Evolutionary conservation across 2,329 filamentous ascomycete species (phyloP).

Genomic region (Tolypocladium paradoxum): DNA sequence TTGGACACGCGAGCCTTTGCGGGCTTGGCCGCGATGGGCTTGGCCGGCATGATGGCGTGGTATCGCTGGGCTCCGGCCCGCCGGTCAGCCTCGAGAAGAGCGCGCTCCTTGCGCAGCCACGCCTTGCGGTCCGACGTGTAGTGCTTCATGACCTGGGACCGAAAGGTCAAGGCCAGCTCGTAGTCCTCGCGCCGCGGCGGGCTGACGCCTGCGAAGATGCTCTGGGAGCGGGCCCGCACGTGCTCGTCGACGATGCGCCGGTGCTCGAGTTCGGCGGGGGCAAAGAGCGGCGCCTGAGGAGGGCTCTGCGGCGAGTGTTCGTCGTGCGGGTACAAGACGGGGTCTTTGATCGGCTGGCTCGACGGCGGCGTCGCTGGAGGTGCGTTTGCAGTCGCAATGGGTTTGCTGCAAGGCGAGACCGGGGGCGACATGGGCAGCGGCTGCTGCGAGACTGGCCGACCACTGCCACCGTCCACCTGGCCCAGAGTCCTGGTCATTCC

Average conservation of each 20-base stretch:
- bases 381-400: constrained; percentile 21
- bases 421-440: constrained; percentile 44
- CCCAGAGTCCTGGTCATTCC: neutral
- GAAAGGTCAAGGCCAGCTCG: constrained; percentile 39
- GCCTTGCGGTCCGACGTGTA: constrained; percentile 30
- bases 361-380: constrained; percentile 15
- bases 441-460: constrained; percentile 18
- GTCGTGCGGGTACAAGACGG: constrained; percentile 44
- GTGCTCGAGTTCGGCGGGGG: constrained; percentile 26
- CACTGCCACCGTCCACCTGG: constrained; percentile 9
- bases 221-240: constrained; percentile 30
- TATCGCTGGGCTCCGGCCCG: constrained; percentile 28
- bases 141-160: constrained; percentile 38
- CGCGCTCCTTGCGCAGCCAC: constrained; percentile 42
- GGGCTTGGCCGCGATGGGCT: constrained; percentile 19
- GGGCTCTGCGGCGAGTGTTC: constrained; percentile 29
- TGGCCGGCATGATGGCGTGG: constrained; percentile 32
- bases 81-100: constrained; percentile 35
- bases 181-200: constrained; percentile 45
- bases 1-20: constrained; percentile 22
- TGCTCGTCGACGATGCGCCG: constrained; percentile 40
- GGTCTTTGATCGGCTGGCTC: constrained; percentile 32
- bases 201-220: constrained; percentile 29
- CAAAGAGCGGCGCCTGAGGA: constrained; percentile 40
- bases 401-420: constrained; percentile 38